Evolutionary conservation across 192 early-diverging fungal genomes (phyloP).

Genomic region (Coemansia sp.): DNA sequence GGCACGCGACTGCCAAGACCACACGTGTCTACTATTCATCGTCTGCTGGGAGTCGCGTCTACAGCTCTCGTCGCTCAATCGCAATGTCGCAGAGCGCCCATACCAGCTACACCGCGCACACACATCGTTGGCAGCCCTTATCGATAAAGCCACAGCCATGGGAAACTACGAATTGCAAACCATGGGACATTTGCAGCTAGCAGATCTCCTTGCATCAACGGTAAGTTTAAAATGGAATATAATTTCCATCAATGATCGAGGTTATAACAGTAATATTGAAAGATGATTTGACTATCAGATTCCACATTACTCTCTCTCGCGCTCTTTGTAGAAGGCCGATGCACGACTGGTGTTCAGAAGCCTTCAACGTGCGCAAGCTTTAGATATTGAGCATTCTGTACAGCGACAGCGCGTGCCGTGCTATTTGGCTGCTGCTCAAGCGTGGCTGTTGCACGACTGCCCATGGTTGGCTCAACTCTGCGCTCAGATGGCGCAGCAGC

Average conservation of each 20-base stretch:
- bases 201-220: slow-evolving; percentile 14
- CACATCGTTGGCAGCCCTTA: slow-evolving; percentile 7
- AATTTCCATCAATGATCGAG: no score
- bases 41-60: slow-evolving; percentile 34
- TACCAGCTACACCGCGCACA: not conserved
- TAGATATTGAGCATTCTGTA: slow-evolving; percentile 26
- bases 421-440: slow-evolving; percentile 19
- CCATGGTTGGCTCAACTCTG: slow-evolving; percentile 16
- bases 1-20: slow-evolving; percentile 49
- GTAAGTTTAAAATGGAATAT: no score
- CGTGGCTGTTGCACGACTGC: slow-evolving; percentile 20
- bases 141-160: slow-evolving; percentile 28
- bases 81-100: not conserved
- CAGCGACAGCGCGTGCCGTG: slow-evolving; percentile 10
- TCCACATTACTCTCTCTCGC: not conserved
- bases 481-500: slow-evolving; percentile 4
- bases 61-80: slow-evolving; percentile 1
- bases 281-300: not conserved
- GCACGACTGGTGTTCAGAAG: slow-evolving; percentile 14
- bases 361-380: slow-evolving; percentile 15
- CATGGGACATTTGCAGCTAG: slow-evolving; percentile 18
- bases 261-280: no score
- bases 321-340: not conserved
- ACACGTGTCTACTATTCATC: slow-evolving; percentile 26
- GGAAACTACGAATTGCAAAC: slow-evolving; percentile 13